Conservation (phyloP, 2,329 filamentous ascomycete species). For the Eutypella sp. region DNA sequence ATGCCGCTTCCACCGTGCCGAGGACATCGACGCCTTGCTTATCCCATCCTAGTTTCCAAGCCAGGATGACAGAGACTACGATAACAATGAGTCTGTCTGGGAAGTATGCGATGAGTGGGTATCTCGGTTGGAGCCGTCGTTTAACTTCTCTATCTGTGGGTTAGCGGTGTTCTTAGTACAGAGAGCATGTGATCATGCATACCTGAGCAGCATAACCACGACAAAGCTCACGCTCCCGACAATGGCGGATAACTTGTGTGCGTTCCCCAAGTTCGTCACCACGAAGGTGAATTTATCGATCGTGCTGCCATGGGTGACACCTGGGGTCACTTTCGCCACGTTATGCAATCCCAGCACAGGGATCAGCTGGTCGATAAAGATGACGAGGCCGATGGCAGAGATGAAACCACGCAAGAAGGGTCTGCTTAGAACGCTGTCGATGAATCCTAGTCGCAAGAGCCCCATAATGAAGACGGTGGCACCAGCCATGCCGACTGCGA, state of each 20-base stretch:
- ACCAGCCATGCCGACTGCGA: conserved; percentile 83
- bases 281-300: conserved; percentile 83
- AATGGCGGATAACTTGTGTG: conserved; percentile 69
- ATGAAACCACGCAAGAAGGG: conserved; percentile 95
- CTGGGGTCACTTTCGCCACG: conserved; percentile 54
- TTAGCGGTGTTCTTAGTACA: conserved; percentile 1
- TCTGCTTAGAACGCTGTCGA: conserved; percentile 89
- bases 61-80: conserved; percentile 73
- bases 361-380: conserved; percentile 89
- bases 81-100: conserved; percentile 91
- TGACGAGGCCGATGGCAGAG: conserved; percentile 93
- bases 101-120: conserved; percentile 77
- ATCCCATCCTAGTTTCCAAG: conserved; percentile 75
- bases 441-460: conserved; percentile 77
- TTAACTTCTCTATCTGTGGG: conserved; percentile 63
- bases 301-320: conserved; percentile 78
- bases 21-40: conserved; percentile 75
- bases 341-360: conserved; percentile 77
- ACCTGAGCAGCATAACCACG: conserved; percentile 89
- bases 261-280: conserved; percentile 56
- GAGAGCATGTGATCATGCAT: conserved; percentile 22
- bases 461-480: conserved; percentile 86
- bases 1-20: conserved; percentile 70
- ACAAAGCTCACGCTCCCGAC: conserved; percentile 76
- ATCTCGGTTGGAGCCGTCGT: conserved; percentile 70